phyloP scores from a whole-genome alignment of 805 yeast genomes.

The Cyberlindnera bimundalis region DNA sequence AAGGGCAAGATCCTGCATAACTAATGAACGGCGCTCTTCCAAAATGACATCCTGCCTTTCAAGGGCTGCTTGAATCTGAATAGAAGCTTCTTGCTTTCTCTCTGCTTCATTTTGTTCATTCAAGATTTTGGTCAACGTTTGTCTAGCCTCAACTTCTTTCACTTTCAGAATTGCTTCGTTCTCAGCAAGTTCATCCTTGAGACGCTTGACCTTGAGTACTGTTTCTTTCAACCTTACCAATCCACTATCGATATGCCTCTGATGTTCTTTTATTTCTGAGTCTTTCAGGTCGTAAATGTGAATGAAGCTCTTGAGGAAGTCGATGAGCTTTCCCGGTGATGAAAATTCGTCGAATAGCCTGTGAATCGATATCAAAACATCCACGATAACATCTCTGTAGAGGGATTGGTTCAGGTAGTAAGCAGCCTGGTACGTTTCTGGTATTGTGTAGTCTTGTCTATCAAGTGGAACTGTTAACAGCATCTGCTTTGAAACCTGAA shows the following conservation, averaged over 20 bases:
- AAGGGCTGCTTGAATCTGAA: constrained; percentile 68
- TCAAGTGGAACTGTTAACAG: constrained; percentile 52
- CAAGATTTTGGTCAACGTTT: constrained; percentile 71
- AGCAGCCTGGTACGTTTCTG: constrained; percentile 25
- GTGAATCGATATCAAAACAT: constrained; percentile 48
- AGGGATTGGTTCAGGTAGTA: constrained; percentile 16
- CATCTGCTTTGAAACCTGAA: constrained; percentile 44
- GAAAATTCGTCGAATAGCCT: constrained; percentile 11
- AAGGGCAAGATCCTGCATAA: constrained; percentile 58
- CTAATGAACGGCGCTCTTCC: constrained; percentile 47
- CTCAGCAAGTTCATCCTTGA: constrained; percentile 50
- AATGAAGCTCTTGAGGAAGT: constrained; percentile 45
- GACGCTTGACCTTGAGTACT: constrained; percentile 61
- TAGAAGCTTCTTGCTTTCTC: constrained; percentile 79
- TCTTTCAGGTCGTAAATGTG: constrained; percentile 41
- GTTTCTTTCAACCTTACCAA: constrained; percentile 74
- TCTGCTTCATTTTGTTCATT: constrained; percentile 90
- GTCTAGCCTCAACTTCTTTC: constrained; percentile 68
- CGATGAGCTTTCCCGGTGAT: constrained; percentile 56
- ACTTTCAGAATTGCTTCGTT: constrained; percentile 46
- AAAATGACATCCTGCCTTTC: constrained; percentile 64
- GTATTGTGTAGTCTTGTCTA: constrained; percentile 37
- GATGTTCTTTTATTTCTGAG: constrained; percentile 53
- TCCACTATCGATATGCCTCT: constrained; percentile 71
- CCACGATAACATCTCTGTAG: constrained; percentile 45